Conservation (phyloP, 441 rosid genomes). For the Gossypium trilobum region DNA sequence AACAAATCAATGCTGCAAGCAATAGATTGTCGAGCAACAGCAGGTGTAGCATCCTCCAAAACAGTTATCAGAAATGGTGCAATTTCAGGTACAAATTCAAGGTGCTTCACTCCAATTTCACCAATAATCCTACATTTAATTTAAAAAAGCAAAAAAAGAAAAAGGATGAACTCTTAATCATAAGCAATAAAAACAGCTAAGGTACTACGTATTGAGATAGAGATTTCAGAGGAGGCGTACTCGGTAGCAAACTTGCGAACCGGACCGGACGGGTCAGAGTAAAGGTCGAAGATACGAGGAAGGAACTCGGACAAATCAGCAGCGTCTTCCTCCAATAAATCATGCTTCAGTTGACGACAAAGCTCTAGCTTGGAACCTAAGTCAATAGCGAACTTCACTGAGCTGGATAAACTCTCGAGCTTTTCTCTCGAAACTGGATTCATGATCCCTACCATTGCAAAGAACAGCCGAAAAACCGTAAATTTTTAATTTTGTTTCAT, state of each 20-base stretch:
- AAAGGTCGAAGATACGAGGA: constrained; percentile 67
- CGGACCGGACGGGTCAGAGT: constrained; percentile 55
- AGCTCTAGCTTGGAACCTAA: constrained; percentile 60
- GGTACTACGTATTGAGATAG: neutral
- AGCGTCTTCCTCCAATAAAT: constrained; percentile 35
- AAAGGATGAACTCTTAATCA: neutral
- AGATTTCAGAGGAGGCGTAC: constrained; percentile 35
- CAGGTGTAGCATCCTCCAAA: constrained; percentile 69
- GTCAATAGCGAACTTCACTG: constrained; percentile 48
- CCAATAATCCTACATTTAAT: constrained; percentile 63
- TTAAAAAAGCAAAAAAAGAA: neutral
- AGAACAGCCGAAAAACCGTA: neutral
- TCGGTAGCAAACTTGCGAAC: constrained; percentile 75
- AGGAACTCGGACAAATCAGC: constrained; percentile 50
- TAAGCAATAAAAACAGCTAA: neutral
- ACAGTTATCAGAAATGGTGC: constrained; percentile 59
- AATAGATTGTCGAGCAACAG: constrained; percentile 84
- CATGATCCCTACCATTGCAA: constrained; percentile 51
- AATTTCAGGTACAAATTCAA: constrained; percentile 68
- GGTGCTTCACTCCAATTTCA: constrained; percentile 65
- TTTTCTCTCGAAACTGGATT: constrained; percentile 44
- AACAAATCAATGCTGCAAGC: constrained; percentile 59
- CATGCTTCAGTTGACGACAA: constrained; percentile 50
- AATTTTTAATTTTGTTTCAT: neutral
- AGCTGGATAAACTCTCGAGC: constrained; percentile 41